Conservation (phyloP, 192 early-diverging fungal species). For the Podila epicladia region DNA sequence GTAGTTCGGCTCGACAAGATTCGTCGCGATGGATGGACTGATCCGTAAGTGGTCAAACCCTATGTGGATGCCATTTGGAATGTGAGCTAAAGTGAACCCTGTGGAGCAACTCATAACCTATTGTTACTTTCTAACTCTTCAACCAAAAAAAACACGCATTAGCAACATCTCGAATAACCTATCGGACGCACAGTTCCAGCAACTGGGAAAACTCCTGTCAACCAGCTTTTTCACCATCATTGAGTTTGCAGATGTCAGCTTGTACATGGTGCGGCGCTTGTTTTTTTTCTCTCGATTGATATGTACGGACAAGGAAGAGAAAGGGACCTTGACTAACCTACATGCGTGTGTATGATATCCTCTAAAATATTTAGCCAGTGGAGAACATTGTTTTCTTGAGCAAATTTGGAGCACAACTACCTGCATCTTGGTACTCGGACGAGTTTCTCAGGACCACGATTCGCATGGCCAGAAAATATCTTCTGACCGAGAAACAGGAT, state of each 20-base stretch:
- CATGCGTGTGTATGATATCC: neutral
- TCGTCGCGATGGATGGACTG: conserved; percentile 27
- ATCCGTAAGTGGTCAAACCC: conserved; percentile 29
- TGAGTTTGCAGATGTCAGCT: conserved; percentile 24
- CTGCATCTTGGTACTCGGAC: conserved; percentile 43
- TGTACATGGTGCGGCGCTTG: conserved; percentile 22
- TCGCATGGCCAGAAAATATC: conserved; percentile 17
- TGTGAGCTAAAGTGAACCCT: neutral
- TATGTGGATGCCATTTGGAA: neutral
- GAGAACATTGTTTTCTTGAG: conserved; percentile 35
- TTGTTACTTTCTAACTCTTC: no score
- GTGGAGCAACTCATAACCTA: neutral
- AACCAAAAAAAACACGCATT: neutral
- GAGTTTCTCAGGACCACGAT: conserved; percentile 35
- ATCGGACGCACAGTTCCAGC: conserved; percentile 31
- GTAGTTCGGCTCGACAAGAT: conserved; percentile 26
- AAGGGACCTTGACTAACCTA: neutral
- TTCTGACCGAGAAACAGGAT: conserved; percentile 28
- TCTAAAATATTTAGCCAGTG: conserved; percentile 10
- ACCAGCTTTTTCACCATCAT: conserved; percentile 42
- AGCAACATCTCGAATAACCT: conserved; percentile 21
- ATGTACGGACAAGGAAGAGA: neutral
- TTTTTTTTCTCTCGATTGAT: neutral
- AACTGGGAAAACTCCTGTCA: conserved; percentile 33
- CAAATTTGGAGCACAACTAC: conserved; percentile 27